Percentiles rank a stretch among this genome's conserved stretches.
phyloP scores from a whole-genome alignment of 2,329 filamentous ascomycete species.

The Aspergillus versicolor region DNA sequence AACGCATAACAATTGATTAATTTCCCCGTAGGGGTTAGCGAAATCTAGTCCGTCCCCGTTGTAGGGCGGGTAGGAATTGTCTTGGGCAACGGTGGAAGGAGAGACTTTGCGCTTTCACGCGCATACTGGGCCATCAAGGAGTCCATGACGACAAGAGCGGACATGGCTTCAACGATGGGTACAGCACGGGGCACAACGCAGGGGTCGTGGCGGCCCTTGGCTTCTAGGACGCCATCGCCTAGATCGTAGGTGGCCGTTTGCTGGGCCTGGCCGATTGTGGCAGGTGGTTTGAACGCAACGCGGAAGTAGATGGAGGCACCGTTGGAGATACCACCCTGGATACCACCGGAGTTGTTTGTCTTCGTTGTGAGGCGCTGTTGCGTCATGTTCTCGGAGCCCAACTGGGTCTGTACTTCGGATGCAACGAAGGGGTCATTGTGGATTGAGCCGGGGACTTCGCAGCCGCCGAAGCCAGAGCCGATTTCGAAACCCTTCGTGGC shows the following conservation, averaged over 20 bases:
- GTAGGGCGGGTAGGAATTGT: conserved; percentile 37
- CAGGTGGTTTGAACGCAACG: conserved; percentile 90
- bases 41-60: conserved; percentile 7
- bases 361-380: conserved; percentile 71
- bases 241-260: conserved; percentile 78
- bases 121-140: conserved; percentile 79
- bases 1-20: conserved; percentile 2
- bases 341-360: conserved; percentile 93
- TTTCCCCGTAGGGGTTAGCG: background rate
- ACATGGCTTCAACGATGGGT: conserved; percentile 75
- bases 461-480: conserved; percentile 86
- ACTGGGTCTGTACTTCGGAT: conserved; percentile 33
- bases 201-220: conserved; percentile 92
- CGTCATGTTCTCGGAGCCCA: conserved; percentile 16
- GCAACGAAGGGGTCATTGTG: conserved; percentile 89
- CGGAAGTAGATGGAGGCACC: conserved; percentile 93
- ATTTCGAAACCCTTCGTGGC: conserved; percentile 96
- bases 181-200: conserved; percentile 88
- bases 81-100: conserved; percentile 44
- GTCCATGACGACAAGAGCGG: conserved; percentile 82
- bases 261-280: conserved; percentile 89
- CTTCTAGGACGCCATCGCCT: conserved; percentile 73
- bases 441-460: conserved; percentile 78
- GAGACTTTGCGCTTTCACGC: conserved; percentile 49
- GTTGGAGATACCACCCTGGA: conserved; percentile 94